These are phyloP conservation scores for Phytophthora fragariae DNA, from an alignment of 352 stramenopile genomes.

Conservation along the genomic window DNA sequence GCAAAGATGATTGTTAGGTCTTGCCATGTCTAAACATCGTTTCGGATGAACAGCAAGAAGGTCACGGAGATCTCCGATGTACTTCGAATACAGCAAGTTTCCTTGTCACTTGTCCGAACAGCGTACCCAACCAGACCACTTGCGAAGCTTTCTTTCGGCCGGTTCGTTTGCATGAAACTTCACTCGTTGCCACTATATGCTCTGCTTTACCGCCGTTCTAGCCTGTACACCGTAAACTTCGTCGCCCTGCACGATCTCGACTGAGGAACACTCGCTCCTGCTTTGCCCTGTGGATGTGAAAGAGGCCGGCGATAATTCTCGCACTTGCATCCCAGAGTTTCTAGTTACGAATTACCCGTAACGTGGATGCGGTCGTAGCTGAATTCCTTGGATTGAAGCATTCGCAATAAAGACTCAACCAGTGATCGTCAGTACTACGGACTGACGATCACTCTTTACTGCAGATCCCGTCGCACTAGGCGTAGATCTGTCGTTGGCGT, in stretches of 20 bases:
- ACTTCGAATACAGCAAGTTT: background rate
- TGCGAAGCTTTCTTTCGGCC: slow-evolving; percentile 8
- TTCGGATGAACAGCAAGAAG: slow-evolving; percentile 26
- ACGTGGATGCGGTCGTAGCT: slow-evolving; percentile 59
- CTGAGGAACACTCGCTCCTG: slow-evolving; percentile 23
- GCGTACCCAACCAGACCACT: slow-evolving; percentile 9
- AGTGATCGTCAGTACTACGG: background rate
- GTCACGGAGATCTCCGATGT: slow-evolving; percentile 13
- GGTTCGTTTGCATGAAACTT: slow-evolving; percentile 20
- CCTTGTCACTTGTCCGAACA: background rate
- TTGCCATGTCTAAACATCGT: slow-evolving; percentile 46
- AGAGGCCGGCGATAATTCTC: slow-evolving; percentile 33
- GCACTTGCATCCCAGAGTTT: slow-evolving; percentile 31
- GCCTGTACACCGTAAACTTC: slow-evolving; percentile 35
- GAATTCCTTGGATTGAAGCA: slow-evolving; percentile 43
- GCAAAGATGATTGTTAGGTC: slow-evolving; percentile 34
- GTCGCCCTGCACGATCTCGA: slow-evolving; percentile 33
- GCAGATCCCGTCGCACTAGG: slow-evolving; percentile 8
- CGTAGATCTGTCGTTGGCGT: slow-evolving; percentile 16
- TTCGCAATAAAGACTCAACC: background rate
- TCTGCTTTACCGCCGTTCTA: slow-evolving; percentile 38
- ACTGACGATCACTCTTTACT: background rate
- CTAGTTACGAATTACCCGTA: slow-evolving; percentile 27
- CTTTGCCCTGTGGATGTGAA: slow-evolving; percentile 47
- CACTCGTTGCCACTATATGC: slow-evolving; percentile 23